Percentiles rank a stretch among this genome's conserved stretches.
Conservation (phyloP, 257 asterid genomes). For the Haberlea rhodopensis region DNA sequence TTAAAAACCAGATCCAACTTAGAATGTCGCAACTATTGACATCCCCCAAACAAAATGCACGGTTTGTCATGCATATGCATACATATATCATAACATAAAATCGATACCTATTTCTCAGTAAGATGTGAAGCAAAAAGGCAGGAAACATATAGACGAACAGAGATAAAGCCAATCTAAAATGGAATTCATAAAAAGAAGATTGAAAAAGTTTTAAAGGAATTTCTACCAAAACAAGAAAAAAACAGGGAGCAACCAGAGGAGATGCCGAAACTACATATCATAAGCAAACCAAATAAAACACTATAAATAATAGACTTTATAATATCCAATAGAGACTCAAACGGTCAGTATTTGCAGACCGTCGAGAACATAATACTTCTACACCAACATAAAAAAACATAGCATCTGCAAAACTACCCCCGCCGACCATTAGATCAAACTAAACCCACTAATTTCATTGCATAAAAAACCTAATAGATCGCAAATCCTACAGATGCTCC, state of each 20-base stretch:
- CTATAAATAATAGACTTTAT: neutral
- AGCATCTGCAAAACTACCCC: too few relatives aligned
- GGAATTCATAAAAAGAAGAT: neutral
- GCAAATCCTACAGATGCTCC: neutral
- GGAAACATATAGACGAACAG: neutral
- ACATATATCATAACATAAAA: neutral
- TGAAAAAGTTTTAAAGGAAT: neutral
- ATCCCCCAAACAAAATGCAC: neutral
- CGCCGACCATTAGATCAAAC: too few relatives aligned
- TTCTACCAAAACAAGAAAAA: too few relatives aligned
- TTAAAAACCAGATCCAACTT: constrained; percentile 20
- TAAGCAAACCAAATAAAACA: neutral
- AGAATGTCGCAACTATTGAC: constrained; percentile 1
- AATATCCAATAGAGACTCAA: constrained; percentile 10
- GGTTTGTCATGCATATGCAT: neutral
- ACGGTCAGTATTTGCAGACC: too few relatives aligned
- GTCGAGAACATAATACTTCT: too few relatives aligned
- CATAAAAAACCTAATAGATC: neutral
- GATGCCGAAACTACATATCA: neutral
- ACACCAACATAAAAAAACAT: too few relatives aligned
- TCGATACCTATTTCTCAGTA: neutral
- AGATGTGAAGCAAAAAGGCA: neutral
- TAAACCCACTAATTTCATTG: constrained; percentile 4
- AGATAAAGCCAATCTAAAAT: neutral
- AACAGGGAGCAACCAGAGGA: neutral